Base-by-base conservation (phyloP, 164 flowering plant species). In the Nymphaea colorata region DNA sequence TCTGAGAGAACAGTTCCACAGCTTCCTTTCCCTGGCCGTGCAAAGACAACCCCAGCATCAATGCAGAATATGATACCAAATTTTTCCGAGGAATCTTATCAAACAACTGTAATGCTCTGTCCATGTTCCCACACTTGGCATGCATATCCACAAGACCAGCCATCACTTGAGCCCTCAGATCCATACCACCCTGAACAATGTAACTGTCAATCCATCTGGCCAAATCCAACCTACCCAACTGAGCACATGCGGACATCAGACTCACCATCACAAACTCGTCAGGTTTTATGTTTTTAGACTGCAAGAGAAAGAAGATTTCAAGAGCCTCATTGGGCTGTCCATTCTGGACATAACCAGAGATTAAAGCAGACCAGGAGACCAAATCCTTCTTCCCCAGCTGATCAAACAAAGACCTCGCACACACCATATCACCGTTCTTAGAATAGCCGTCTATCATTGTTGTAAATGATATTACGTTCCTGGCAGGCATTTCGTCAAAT, bases 41-140 rank as follows among this genome's bases (percentile, higher is more conserved):
- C 41, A 67, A 53, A 42, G 70, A 72, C 8, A 72, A 36, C 45
- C 74, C 74, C 16, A 66, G 70, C 8, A 72, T 72, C 41, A 72
- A 4, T 42, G 70, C 67, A 64, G 70, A 67, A 63, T 72, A 72
- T 11, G 66, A 43, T 43, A 72, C 25, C 63, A 72, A 62, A 62
- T 72, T 66, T 64, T 62, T 63, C 42, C 43, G 43, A 5, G 59
- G 67, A 66, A 72, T 11, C 11, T 43, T 43, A 25, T 57, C 55
- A 64, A 72, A 72, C 51, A 72, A 43, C 8, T 72, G 47, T 15
- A 67, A 15, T 43, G 74, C 74, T 43, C 70, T 72, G n/a, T 72
- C 63, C 66, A 72, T 53, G 64, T 72, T 72, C 15, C 74, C 74
- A 44, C 74, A 72, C 62, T 72, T 72, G 45, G 70, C 66, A 67